Percentiles rank a stretch among this genome's conserved stretches.
Conservation (phyloP, 345 rosid genomes). For the Pugionium cornutum region DNA sequence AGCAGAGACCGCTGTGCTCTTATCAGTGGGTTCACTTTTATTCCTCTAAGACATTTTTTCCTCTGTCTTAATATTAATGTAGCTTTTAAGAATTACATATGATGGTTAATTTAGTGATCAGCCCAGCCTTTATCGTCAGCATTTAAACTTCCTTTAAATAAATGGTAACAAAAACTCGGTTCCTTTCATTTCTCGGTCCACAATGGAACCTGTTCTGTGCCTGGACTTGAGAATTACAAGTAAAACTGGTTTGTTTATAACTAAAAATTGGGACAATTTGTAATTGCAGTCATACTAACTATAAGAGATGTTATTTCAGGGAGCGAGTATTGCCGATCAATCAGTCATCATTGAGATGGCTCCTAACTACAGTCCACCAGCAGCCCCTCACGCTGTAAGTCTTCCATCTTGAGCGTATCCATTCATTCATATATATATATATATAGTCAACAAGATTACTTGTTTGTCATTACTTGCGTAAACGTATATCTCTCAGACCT, state of each 20-base stretch:
- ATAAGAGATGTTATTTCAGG: slow-evolving; percentile 40
- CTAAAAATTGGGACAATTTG: background rate
- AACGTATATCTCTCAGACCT: background rate
- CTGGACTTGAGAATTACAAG: background rate
- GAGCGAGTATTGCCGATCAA: slow-evolving; percentile 84
- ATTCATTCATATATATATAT: too few species aligned
- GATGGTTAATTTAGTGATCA: background rate
- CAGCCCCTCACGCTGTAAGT: slow-evolving; percentile 49
- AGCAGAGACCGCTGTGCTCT: slow-evolving; percentile 85
- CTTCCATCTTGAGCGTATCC: slow-evolving; percentile 4
- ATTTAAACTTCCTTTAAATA: background rate
- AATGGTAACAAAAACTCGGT: background rate
- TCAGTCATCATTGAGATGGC: slow-evolving; percentile 68
- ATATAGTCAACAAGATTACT: too few species aligned
- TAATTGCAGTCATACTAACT: slow-evolving; percentile 25
- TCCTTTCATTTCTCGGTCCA: background rate
- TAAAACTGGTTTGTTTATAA: background rate
- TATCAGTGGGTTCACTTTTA: slow-evolving; percentile 54
- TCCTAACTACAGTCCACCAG: slow-evolving; percentile 66
- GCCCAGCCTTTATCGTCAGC: slow-evolving; percentile 22
- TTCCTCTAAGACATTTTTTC: background rate
- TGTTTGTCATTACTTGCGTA: background rate
- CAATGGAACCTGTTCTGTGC: slow-evolving; percentile 6
- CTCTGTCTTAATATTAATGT: slow-evolving; percentile 1
- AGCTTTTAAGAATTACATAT: background rate